Evolutionary conservation across 805 yeast genomes (phyloP).

Genomic region (Groenewaldozyma tartarivorans): DNA sequence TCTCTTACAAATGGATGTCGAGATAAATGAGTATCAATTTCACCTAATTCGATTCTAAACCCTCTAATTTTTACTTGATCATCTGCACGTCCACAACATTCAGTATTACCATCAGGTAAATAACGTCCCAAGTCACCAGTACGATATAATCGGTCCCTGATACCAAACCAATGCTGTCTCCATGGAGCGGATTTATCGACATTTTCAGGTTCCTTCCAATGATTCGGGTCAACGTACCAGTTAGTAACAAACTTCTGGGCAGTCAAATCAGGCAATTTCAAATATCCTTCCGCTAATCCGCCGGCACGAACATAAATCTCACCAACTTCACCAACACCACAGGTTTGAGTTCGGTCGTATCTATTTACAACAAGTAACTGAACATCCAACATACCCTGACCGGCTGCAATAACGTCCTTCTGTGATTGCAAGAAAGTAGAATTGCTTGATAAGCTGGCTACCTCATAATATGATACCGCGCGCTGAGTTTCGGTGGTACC

Average conservation of each 20-base stretch:
- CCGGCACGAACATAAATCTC: conserved; percentile 98
- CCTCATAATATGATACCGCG: conserved; percentile 91
- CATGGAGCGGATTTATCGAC: conserved; percentile 37
- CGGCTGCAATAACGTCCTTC: conserved; percentile 97
- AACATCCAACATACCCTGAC: conserved; percentile 93
- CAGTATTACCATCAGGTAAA: conserved; percentile 94
- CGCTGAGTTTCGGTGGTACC: conserved; percentile 99
- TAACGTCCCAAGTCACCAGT: conserved; percentile 98
- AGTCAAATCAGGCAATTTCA: conserved; percentile 83
- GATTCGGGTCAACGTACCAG: conserved; percentile 71
- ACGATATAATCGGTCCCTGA: conserved; percentile 90
- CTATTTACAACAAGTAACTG: conserved; percentile 91
- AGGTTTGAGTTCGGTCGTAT: conserved; percentile 75
- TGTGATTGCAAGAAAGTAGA: conserved; percentile 46
- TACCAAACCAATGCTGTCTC: conserved; percentile 59
- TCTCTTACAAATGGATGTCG: conserved; percentile 90
- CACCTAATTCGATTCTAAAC: conserved; percentile 96
- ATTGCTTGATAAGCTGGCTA: conserved; percentile 61
- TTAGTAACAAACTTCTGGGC: conserved; percentile 78
- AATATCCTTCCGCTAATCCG: conserved; percentile 93
- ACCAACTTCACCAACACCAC: conserved; percentile 99
- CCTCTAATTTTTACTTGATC: conserved; percentile 98
- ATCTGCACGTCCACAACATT: conserved; percentile 98
- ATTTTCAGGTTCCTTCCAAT: conserved; percentile 45
- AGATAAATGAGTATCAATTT: conserved; percentile 93